A percentile compares a stretch with the other conserved stretches of the same genome.
phyloP scores from a whole-genome alignment of 106 monocot species.

The Apostasia shenzhenica region DNA sequence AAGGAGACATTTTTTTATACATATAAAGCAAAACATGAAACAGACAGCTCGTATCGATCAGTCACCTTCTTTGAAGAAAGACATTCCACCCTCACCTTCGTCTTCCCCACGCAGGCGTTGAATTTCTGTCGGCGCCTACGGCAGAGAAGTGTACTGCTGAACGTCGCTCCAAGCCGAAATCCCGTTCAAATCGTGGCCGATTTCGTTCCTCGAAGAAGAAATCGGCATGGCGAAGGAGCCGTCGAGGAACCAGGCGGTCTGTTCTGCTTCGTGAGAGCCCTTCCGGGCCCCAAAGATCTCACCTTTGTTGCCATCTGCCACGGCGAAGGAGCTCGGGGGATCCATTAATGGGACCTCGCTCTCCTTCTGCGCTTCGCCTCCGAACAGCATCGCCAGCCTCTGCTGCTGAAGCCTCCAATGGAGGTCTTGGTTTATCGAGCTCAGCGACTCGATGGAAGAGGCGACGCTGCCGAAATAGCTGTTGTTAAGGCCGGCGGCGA shows the following conservation, averaged over 20 bases:
- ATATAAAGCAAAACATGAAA: background rate
- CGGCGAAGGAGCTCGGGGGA: background rate
- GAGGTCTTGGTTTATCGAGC: constrained; percentile 53
- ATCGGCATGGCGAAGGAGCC: background rate
- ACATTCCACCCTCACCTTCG: background rate
- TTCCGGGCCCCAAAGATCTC: background rate
- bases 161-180: constrained; percentile 15
- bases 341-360: background rate
- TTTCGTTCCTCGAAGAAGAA: background rate
- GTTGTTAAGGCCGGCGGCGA: background rate
- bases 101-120: background rate
- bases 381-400: constrained; percentile 29
- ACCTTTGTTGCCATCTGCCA: background rate
- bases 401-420: constrained; percentile 63
- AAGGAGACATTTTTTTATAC: background rate
- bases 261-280: background rate
- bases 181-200: constrained; percentile 3
- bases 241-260: constrained; percentile 21
- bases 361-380: background rate
- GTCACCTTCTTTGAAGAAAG: background rate
- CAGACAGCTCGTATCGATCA: background rate
- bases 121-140: background rate
- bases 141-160: constrained; percentile 12
- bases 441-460: constrained; percentile 46
- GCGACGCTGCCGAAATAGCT: constrained; percentile 14